Conservation (phyloP, 2,329 filamentous ascomycete species). For the Daldinia sp. region DNA sequence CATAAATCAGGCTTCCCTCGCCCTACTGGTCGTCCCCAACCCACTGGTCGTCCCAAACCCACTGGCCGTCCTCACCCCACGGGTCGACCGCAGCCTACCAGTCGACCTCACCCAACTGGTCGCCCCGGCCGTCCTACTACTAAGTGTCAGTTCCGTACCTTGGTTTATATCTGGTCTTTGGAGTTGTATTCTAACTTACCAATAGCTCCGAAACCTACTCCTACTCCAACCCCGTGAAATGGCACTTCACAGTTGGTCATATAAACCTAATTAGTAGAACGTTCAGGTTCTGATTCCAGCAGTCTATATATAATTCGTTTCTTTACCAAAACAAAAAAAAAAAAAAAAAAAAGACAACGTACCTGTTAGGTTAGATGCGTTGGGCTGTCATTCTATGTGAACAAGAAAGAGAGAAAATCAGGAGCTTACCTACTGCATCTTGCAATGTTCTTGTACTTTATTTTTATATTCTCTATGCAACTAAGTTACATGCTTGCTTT, state of each 20-base stretch:
- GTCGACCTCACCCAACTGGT: slow-evolving; percentile 16
- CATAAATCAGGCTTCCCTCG: not conserved
- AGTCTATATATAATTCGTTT: not conserved
- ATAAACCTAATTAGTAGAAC: not conserved
- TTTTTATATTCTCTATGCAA: slow-evolving; percentile 6
- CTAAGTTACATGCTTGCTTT: slow-evolving; percentile 4
- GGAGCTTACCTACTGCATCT: slow-evolving; percentile 1
- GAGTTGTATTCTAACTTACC: not conserved
- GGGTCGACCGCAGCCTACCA: slow-evolving; percentile 11
- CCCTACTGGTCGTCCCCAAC: slow-evolving; percentile 8
- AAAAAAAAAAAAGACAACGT: not conserved
- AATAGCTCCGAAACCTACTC: not conserved
- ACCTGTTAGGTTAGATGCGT: slow-evolving; percentile 3
- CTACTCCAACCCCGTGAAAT: slow-evolving; percentile 4
- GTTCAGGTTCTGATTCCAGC: not conserved
- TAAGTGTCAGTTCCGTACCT: not conserved
- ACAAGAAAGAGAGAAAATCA: slow-evolving; percentile 11
- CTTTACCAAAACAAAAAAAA: not conserved
- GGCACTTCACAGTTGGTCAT: not conserved
- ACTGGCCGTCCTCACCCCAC: slow-evolving; percentile 5
- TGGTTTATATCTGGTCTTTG: not conserved
- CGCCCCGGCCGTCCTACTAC: slow-evolving; percentile 20
- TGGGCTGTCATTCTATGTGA: slow-evolving; percentile 2
- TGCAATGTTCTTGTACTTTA: slow-evolving; percentile 18
- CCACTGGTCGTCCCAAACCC: not conserved